Evolutionary conservation across 345 rosid genomes (phyloP).

Genomic region (Linum lewisii): DNA sequence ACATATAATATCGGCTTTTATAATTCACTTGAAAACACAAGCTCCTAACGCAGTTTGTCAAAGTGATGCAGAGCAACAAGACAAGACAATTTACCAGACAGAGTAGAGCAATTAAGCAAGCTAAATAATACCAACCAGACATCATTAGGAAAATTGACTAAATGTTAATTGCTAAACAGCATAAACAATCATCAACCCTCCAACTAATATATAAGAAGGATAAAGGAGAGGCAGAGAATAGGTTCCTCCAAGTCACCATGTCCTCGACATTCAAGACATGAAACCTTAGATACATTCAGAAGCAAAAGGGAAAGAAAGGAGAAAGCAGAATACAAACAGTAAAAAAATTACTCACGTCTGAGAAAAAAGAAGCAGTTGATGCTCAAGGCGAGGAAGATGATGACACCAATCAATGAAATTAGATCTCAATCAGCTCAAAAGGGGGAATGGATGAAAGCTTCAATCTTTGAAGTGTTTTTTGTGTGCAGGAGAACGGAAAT

Average conservation of each 20-base stretch:
- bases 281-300: constrained; percentile 14
- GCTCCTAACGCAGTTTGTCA: too few species aligned
- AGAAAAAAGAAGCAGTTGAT: constrained; percentile 14
- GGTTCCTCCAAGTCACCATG: constrained; percentile 33
- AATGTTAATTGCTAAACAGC: constrained; percentile 1
- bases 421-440: constrained; percentile 35
- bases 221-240: constrained; percentile 5
- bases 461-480: constrained; percentile 1
- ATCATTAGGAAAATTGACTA: constrained; percentile 18
- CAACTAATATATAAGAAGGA: constrained; percentile 9
- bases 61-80: too few species aligned
- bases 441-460: constrained; percentile 10
- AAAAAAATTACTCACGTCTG: constrained; percentile 37
- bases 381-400: constrained; percentile 20
- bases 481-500: neutral
- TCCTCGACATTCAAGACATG: constrained; percentile 23
- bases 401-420: constrained; percentile 38
- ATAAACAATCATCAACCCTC: constrained; percentile 9
- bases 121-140: constrained; percentile 33
- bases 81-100: constrained; percentile 1
- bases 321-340: constrained; percentile 19
- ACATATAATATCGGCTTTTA: neutral
- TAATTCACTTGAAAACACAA: neutral
- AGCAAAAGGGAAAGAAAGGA: constrained; percentile 12
- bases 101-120: neutral